A percentile compares a stretch with the other conserved stretches of the same genome.
Conservation (phyloP, 306 rosid species). For the Fagus crenata region DNA sequence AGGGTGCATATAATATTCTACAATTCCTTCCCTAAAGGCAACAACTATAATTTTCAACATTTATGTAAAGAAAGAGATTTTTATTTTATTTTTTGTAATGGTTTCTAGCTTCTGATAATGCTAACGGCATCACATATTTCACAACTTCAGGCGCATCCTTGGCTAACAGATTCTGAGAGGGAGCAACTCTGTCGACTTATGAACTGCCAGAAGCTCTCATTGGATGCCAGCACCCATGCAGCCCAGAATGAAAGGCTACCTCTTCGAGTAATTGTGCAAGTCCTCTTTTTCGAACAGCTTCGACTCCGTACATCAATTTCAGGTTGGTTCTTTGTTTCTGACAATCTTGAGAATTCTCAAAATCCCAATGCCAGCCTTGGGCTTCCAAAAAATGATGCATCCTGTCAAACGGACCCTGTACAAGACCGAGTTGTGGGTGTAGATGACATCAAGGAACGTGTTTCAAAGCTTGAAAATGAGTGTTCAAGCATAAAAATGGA, state of each 20-base stretch:
- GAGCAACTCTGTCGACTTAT: conserved; percentile 82
- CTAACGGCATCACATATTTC: conserved; percentile 17
- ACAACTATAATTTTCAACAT: not conserved
- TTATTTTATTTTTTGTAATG: not conserved
- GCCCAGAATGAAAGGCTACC: conserved; percentile 88
- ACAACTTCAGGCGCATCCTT: conserved; percentile 71
- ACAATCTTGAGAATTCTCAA: conserved; percentile 56
- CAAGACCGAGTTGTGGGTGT: conserved; percentile 14
- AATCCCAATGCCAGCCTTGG: conserved; percentile 47
- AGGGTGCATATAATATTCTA: not conserved
- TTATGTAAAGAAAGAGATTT: not conserved
- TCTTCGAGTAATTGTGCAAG: conserved; percentile 74
- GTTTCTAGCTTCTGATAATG: conserved; percentile 8
- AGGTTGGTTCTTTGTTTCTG: conserved; percentile 71
- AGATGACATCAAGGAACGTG: conserved; percentile 40
- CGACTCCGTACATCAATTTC: conserved; percentile 84
- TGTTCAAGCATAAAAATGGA: conserved; percentile 66
- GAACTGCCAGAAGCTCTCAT: conserved; percentile 79
- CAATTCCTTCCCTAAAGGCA: not conserved
- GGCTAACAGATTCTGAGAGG: conserved; percentile 79
- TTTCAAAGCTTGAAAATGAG: conserved; percentile 72
- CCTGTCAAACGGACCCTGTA: not conserved
- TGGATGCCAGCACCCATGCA: conserved; percentile 86
- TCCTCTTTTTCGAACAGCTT: conserved; percentile 83
- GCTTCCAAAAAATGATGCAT: conserved; percentile 36